A percentile compares a stretch with the other conserved stretches of the same genome.
Conservation (phyloP, 306 rosid genomes). For the Oxytropis ochrocephala region DNA sequence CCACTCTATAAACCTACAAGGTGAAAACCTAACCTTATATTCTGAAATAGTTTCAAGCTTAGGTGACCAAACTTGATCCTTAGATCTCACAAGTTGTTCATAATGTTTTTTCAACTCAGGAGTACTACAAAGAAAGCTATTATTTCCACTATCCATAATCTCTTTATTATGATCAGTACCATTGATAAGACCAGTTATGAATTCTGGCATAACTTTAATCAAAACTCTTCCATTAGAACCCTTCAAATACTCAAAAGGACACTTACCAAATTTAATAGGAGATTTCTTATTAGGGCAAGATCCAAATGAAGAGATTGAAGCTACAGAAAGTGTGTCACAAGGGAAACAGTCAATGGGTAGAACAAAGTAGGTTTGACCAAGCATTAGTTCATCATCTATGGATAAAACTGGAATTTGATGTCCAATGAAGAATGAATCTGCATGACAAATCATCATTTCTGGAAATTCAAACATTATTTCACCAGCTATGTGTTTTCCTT, state of each 20-base stretch:
- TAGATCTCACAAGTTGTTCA: slow-evolving; percentile 69
- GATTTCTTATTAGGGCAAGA: slow-evolving; percentile 27
- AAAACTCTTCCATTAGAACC: slow-evolving; percentile 50
- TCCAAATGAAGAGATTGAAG: slow-evolving; percentile 46
- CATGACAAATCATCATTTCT: slow-evolving; percentile 72
- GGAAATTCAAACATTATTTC: slow-evolving; percentile 90
- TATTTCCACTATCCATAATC: not conserved
- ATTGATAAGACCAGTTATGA: slow-evolving; percentile 43
- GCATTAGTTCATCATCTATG: slow-evolving; percentile 54
- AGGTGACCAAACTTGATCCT: slow-evolving; percentile 84
- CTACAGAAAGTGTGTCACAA: slow-evolving; percentile 34
- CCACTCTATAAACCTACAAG: slow-evolving; percentile 58
- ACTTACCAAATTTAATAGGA: slow-evolving; percentile 46
- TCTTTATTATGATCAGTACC: not conserved
- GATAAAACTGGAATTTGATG: slow-evolving; percentile 56
- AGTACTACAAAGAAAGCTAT: slow-evolving; percentile 61
- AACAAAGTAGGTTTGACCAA: slow-evolving; percentile 78
- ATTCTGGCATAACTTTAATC: slow-evolving; percentile 83
- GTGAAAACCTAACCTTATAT: slow-evolving; percentile 66
- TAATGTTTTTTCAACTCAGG: slow-evolving; percentile 90
- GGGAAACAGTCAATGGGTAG: slow-evolving; percentile 70
- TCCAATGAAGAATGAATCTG: slow-evolving; percentile 83
- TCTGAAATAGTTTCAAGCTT: slow-evolving; percentile 86
- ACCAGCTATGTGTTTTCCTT: slow-evolving; percentile 61
- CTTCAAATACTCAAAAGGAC: slow-evolving; percentile 67